These are phyloP conservation scores for Penicillium simplicissimum DNA, from an alignment of 495 filamentous ascomycete genomes.

Conservation along the genomic window DNA sequence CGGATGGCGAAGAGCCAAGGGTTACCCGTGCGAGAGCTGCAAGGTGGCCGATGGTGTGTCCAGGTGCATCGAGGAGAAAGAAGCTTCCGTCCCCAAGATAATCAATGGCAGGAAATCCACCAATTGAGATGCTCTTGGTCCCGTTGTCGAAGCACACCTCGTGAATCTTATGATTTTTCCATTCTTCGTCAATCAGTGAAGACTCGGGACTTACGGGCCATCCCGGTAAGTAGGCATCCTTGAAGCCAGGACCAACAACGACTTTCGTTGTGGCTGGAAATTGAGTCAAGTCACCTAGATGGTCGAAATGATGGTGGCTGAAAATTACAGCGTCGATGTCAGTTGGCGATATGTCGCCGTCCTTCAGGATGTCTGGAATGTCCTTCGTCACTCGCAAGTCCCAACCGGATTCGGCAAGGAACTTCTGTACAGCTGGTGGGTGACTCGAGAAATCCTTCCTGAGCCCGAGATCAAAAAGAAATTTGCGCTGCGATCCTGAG, in stretches of 20 bases:
- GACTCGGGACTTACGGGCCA: slow-evolving; percentile 46
- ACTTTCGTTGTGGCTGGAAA: slow-evolving; percentile 51
- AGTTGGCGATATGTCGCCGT: background rate
- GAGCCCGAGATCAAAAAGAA: slow-evolving; percentile 17
- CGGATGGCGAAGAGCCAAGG: background rate
- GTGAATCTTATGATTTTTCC: background rate
- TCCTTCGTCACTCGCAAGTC: slow-evolving; percentile 6
- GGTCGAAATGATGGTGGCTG: slow-evolving; percentile 63
- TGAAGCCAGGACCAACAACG: slow-evolving; percentile 56
- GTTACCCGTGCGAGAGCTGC: slow-evolving; percentile 25
- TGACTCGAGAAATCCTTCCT: slow-evolving; percentile 8
- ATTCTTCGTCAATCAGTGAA: slow-evolving; percentile 5
- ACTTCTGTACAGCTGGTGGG: slow-evolving; percentile 2
- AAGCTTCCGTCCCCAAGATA: slow-evolving; percentile 19
- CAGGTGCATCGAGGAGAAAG: slow-evolving; percentile 7
- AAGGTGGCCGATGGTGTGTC: slow-evolving; percentile 38
- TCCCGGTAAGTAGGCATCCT: slow-evolving; percentile 43
- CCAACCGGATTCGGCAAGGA: slow-evolving; percentile 6
- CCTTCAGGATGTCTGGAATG: slow-evolving; percentile 11
- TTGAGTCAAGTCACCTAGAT: slow-evolving; percentile 50
- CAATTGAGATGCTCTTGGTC: background rate
- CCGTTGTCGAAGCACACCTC: background rate
- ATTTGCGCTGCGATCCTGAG: slow-evolving; percentile 13
- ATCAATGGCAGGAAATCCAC: slow-evolving; percentile 13
- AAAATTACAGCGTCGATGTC: slow-evolving; percentile 1